Evolutionary conservation across 805 yeast genomes (phyloP).

Genomic region (Grigorovia jiainica): DNA sequence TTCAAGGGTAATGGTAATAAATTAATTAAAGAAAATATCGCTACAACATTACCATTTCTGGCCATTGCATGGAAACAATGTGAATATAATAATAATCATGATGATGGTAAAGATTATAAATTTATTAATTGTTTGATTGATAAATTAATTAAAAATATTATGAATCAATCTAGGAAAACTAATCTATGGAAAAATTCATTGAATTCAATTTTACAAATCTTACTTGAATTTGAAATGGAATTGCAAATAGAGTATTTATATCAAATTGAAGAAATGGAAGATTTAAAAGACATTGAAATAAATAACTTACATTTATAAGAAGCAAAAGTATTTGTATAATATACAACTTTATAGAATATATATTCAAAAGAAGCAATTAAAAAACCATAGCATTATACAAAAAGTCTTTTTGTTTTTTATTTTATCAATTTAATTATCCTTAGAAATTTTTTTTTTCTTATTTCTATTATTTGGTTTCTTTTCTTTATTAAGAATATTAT

Average conservation of each 20-base stretch:
- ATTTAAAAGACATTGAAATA: background rate
- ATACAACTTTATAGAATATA: no score
- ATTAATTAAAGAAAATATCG: conserved; percentile 1
- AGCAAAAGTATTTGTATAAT: no score
- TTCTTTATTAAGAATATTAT: no score
- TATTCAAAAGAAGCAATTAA: background rate
- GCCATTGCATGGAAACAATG: conserved; percentile 9
- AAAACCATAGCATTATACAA: no score
- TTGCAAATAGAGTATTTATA: background rate
- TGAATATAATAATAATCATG: no score
- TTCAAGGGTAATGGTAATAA: conserved; percentile 2
- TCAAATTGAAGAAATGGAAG: background rate
- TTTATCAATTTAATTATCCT: no score
- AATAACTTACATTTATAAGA: background rate
- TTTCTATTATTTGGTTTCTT: no score
- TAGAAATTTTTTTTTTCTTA: no score
- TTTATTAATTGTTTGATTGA: conserved; percentile 9
- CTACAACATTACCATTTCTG: conserved; percentile 38
- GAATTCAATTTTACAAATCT: conserved; percentile 16
- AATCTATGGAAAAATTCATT: conserved; percentile 7
- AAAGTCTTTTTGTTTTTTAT: no score
- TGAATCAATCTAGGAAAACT: conserved; percentile 1
- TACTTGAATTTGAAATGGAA: conserved; percentile 10
- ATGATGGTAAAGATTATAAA: background rate
- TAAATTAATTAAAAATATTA: background rate